Evolutionary conservation across 164 flowering plant species (phyloP), one percentile per base, ranked within the genome.

Genomic region (Euptelea pleiosperma): DNA sequence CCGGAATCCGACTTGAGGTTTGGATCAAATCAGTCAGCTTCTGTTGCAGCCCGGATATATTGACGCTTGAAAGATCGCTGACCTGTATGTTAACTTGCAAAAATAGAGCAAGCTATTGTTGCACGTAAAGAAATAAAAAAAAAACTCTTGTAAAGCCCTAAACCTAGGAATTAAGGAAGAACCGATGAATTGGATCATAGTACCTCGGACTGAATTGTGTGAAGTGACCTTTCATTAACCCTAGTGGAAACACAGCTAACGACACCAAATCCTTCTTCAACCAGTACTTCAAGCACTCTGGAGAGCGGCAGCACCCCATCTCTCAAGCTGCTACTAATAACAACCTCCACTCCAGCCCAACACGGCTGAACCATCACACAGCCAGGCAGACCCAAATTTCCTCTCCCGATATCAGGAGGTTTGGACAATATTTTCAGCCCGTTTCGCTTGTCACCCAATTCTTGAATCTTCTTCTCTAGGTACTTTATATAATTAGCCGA

Each of bases 401-500:
- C 40, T 39, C 30, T 35, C 2, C 30, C 37, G 16, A 26, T 2
- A 9, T 45, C 52, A 0, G 33, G 52, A 48, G 3, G 18, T 12
- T 28, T 48, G 2, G 22, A 4, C 22, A 39, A 18, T 21, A 37
- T 65, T 25, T 41, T 67, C 3, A 79, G 53, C 47, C 58, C 31
- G 2, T 76, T 75, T 62, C 75, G 60, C 68, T 63, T 72, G 29
- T 39, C 47, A 16, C 45, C 37, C 39, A 79, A 37, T 19, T 67
- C 73, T 57, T 63, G 10, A 19, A 71, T 63, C 63, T 64, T 72
- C 41, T 60, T 61, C 62, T 68, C 47, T 53, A 65, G 58, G 24
- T 73, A 43, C 16, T 33, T 63, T 22, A 74, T 75, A 47, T 79
- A 77, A 44, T 68, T 79, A 30, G 59, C 71, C 0, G 74, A 77